Percentiles rank a stretch among this genome's conserved stretches.
Conservation (phyloP, 495 filamentous ascomycete species). For the Thermothielavioides terrestris region DNA sequence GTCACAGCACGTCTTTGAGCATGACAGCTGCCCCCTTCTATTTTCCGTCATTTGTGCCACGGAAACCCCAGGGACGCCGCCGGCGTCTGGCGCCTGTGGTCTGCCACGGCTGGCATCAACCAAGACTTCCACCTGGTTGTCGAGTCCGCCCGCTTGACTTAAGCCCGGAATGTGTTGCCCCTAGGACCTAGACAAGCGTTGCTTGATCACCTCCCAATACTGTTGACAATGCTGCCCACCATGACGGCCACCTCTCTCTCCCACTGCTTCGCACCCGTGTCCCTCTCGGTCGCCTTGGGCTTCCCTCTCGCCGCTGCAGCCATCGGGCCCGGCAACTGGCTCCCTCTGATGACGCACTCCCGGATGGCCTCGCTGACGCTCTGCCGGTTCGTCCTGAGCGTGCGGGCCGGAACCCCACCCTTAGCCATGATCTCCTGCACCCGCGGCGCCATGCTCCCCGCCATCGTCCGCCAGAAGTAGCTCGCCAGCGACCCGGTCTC, state of each 20-base stretch:
- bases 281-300: conserved; percentile 30
- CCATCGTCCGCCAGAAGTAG: conserved; percentile 85
- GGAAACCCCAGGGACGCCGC: too few species aligned
- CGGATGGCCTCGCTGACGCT: conserved; percentile 66
- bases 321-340: conserved; percentile 45
- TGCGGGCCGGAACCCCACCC: conserved; percentile 76
- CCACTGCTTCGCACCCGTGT: conserved; percentile 40
- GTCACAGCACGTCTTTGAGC: too few species aligned
- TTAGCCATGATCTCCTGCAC: conserved; percentile 74
- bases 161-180: too few species aligned
- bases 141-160: too few species aligned
- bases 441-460: conserved; percentile 62
- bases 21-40: too few species aligned
- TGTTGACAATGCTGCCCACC: conserved; percentile 62
- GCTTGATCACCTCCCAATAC: conserved; percentile 36
- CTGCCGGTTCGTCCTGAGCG: conserved; percentile 66
- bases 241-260: conserved; percentile 94
- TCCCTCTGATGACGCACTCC: conserved; percentile 73
- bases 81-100: too few species aligned
- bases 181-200: too few species aligned
- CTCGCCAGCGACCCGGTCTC: conserved; percentile 82
- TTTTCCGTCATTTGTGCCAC: too few species aligned
- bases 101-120: too few species aligned
- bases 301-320: conserved; percentile 32
- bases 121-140: too few species aligned